A percentile compares a stretch with the other conserved stretches of the same genome.
Evolutionary conservation across 345 rosid genomes (phyloP).

Genomic region (Eucalyptus sp.): DNA sequence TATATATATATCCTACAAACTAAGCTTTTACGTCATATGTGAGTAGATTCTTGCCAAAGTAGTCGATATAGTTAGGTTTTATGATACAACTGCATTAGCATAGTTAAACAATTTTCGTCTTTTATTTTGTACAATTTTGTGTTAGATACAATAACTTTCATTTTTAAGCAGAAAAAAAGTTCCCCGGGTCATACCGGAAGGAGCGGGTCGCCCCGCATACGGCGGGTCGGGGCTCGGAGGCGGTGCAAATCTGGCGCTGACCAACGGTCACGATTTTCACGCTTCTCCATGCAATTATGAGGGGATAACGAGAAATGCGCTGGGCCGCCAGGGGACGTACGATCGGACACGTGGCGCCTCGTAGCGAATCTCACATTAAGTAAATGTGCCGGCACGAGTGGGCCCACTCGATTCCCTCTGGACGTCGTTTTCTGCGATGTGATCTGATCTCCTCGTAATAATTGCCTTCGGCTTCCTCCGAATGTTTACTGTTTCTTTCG

Average conservation of each 20-base stretch:
- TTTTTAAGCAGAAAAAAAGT: accelerated
- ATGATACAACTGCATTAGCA: background rate
- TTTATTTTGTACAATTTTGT: background rate
- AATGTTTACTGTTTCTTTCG: accelerated
- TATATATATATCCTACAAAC: too few species aligned
- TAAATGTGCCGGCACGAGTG: background rate
- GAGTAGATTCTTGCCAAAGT: background rate
- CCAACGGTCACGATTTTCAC: background rate
- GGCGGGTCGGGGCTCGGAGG: background rate
- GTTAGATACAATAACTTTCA: background rate
- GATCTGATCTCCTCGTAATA: background rate
- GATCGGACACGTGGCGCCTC: background rate
- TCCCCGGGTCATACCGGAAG: background rate
- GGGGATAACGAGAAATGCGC: background rate
- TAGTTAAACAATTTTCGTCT: background rate
- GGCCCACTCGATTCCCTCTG: background rate
- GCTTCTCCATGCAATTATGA: background rate
- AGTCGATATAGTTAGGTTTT: background rate
- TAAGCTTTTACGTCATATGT: background rate
- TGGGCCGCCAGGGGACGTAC: background rate
- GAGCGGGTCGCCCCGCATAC: background rate
- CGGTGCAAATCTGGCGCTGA: accelerated
- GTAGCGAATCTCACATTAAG: background rate
- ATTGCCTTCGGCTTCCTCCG: accelerated
- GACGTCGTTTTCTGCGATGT: accelerated